A percentile compares a stretch with the other conserved stretches of the same genome.
phyloP scores from a whole-genome alignment of 352 stramenopile species.

The Phytophthora brassicae region DNA sequence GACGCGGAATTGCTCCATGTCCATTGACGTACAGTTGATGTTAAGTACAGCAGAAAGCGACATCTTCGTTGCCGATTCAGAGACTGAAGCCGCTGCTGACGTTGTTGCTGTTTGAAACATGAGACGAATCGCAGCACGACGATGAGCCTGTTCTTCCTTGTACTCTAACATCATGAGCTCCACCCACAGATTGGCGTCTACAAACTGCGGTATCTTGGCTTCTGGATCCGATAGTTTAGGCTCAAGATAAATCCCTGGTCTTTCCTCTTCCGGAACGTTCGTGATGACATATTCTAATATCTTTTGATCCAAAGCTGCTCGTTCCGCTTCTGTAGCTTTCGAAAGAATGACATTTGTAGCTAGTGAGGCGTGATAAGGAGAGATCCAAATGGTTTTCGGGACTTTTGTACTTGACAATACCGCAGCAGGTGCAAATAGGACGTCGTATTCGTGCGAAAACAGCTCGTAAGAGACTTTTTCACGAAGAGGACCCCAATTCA shows the following conservation, averaged over 20 bases:
- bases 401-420: constrained; percentile 19
- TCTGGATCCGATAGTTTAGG: constrained; percentile 11
- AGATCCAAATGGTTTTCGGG: constrained; percentile 83
- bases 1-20: constrained; percentile 90
- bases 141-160: constrained; percentile 91
- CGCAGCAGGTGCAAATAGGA: constrained; percentile 18
- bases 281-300: constrained; percentile 66
- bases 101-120: constrained; percentile 92
- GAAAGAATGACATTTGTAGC: constrained; percentile 73
- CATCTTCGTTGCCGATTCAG: constrained; percentile 21
- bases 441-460: constrained; percentile 55
- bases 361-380: constrained; percentile 68
- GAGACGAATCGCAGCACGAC: constrained; percentile 84
- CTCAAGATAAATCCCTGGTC: constrained; percentile 47
- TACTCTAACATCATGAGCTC: constrained; percentile 91
- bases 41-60: constrained; percentile 25
- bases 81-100: constrained; percentile 20
- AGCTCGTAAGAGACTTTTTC: constrained; percentile 55
- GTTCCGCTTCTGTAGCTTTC: constrained; percentile 67
- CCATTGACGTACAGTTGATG: constrained; percentile 61
- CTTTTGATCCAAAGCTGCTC: constrained; percentile 59
- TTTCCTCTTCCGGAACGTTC: constrained; percentile 62
- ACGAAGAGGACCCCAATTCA: constrained; percentile 70
- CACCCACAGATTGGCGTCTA: constrained; percentile 80
- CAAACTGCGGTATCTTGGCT: constrained; percentile 38